A percentile compares a stretch with the other conserved stretches of the same genome.
phyloP scores from a whole-genome alignment of 768 basidiomycete genomes.

The Lyophyllum shimeji region DNA sequence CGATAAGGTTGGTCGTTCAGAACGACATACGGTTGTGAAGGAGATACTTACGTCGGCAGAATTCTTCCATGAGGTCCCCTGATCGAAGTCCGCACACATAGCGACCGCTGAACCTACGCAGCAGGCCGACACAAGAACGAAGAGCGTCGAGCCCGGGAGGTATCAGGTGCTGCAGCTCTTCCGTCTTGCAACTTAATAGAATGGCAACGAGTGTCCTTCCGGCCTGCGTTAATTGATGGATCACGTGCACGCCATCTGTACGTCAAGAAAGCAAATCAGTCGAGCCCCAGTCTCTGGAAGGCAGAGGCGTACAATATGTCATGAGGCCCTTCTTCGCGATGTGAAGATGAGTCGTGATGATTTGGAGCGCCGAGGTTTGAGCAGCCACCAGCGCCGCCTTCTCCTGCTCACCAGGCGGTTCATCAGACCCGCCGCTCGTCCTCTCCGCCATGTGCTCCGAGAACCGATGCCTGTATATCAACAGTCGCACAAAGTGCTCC shows the following conservation, averaged over 20 bases:
- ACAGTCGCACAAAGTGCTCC: conserved; percentile 83
- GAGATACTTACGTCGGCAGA: conserved; percentile 72
- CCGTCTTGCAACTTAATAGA: conserved; percentile 84
- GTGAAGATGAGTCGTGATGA: conserved; percentile 80
- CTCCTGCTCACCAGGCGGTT: conserved; percentile 68
- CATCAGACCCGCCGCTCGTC: conserved; percentile 46
- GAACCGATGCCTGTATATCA: conserved; percentile 88
- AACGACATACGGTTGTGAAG: conserved; percentile 2
- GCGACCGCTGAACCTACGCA: conserved; percentile 85
- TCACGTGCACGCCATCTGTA: conserved; percentile 90
- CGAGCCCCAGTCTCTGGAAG: background rate
- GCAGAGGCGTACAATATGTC: conserved; percentile 78
- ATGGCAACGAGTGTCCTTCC: conserved; percentile 89
- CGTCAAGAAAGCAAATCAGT: conserved; percentile 4
- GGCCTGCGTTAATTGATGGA: conserved; percentile 92
- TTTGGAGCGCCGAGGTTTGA: conserved; percentile 76
- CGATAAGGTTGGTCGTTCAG: conserved; percentile 2
- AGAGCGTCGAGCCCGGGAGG: conserved; percentile 83
- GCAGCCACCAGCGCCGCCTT: conserved; percentile 76
- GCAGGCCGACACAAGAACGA: conserved; percentile 83
- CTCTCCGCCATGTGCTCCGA: conserved; percentile 75
- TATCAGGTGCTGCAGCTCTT: conserved; percentile 71
- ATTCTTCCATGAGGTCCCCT: conserved; percentile 93
- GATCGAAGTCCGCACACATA: conserved; percentile 91
- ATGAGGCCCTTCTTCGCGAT: conserved; percentile 87